phyloP scores from a whole-genome alignment of 257 asterid genomes.

The Penstemon eatonii region DNA sequence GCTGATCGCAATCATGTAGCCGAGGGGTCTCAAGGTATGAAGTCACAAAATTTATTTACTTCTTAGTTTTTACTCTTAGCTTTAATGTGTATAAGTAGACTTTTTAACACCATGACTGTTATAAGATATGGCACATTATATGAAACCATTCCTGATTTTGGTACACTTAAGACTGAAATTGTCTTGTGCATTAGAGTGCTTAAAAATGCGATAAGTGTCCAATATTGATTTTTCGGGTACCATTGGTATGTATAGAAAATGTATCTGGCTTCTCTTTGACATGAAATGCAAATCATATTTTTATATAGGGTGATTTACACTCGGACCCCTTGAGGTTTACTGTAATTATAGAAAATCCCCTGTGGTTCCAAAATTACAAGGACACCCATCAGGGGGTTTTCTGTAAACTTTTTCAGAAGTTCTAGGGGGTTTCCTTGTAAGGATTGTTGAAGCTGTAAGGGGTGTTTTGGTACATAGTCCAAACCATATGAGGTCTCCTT shows the following conservation, averaged over 20 bases:
- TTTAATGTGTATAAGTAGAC: constrained; percentile 10
- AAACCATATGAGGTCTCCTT: no score
- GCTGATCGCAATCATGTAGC: constrained; percentile 28
- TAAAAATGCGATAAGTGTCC: background rate
- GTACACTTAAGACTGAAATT: background rate
- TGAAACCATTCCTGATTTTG: constrained; percentile 3
- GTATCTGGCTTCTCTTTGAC: background rate
- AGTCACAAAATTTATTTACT: constrained; percentile 14
- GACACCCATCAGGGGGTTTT: no score
- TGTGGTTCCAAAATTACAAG: no score
- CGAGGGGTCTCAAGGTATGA: constrained; percentile 53
- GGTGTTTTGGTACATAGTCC: no score
- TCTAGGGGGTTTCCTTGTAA: no score
- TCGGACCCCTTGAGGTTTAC: no score
- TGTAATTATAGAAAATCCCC: no score
- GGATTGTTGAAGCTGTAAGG: no score
- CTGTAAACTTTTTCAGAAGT: no score
- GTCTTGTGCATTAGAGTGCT: constrained; percentile 10
- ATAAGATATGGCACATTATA: constrained; percentile 7
- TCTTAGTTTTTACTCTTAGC: background rate
- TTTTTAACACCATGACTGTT: constrained; percentile 9
- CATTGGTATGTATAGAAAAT: background rate
- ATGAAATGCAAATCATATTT: background rate
- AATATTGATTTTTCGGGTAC: background rate
- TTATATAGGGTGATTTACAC: no score